A percentile compares a stretch with the other conserved stretches of the same genome.
phyloP scores from a whole-genome alignment of 2,329 filamentous ascomycete species.

The Talaromyces sp. region DNA sequence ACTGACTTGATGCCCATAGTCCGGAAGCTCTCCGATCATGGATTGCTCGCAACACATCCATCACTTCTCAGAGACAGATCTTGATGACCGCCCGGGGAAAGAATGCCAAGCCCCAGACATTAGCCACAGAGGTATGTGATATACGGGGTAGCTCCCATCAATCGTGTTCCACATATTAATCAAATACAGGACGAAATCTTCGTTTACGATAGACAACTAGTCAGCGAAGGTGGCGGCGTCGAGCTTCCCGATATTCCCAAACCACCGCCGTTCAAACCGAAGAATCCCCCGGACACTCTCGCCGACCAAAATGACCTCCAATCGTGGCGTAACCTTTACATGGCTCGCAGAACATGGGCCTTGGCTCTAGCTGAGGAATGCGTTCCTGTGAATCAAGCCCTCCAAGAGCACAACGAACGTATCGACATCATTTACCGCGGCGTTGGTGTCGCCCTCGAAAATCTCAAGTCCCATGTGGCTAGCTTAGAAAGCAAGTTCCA shows the following conservation, averaged over 20 bases:
- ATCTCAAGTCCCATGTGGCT: slow-evolving; percentile 54
- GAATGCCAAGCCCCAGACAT: slow-evolving; percentile 75
- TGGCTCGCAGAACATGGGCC: slow-evolving; percentile 77
- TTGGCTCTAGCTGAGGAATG: slow-evolving; percentile 68
- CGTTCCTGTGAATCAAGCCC: slow-evolving; percentile 60
- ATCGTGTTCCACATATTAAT: not conserved
- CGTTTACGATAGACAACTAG: slow-evolving; percentile 81
- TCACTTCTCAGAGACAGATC: slow-evolving; percentile 77
- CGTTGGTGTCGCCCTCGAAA: slow-evolving; percentile 80
- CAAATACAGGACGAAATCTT: slow-evolving; percentile 75
- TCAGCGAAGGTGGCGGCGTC: slow-evolving; percentile 46
- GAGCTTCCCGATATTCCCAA: slow-evolving; percentile 55
- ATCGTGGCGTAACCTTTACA: slow-evolving; percentile 87
- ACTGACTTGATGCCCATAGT: slow-evolving; percentile 45
- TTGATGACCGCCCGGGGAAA: slow-evolving; percentile 81
- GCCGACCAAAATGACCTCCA: slow-evolving; percentile 74
- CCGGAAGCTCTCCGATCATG: slow-evolving; percentile 82
- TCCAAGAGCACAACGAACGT: slow-evolving; percentile 54
- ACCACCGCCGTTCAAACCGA: slow-evolving; percentile 59
- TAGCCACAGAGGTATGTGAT: slow-evolving; percentile 70
- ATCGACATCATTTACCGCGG: slow-evolving; percentile 65
- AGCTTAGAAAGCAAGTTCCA: slow-evolving; percentile 47
- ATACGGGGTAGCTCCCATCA: not conserved
- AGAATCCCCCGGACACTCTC: slow-evolving; percentile 73
- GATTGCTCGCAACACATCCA: slow-evolving; percentile 71